Percentiles rank a stretch among this genome's conserved stretches.
Conservation (phyloP, 2,329 filamentous ascomycete species). For the Rutstroemia sp. region DNA sequence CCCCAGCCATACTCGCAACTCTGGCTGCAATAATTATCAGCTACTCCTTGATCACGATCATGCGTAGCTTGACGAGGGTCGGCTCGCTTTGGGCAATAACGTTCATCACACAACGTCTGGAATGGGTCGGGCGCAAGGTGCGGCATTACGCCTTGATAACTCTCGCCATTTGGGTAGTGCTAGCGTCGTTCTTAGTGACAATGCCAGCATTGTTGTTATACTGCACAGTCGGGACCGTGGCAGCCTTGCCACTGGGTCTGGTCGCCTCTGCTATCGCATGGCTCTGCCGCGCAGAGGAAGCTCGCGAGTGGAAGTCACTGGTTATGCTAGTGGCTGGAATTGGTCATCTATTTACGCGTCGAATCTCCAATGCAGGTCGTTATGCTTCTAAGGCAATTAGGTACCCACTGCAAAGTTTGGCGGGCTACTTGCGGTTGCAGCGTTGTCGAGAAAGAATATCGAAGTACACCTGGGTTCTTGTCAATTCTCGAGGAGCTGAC, state of each 20-base stretch:
- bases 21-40: neutral
- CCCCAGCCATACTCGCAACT: neutral
- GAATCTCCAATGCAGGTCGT: neutral
- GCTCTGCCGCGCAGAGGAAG: neutral
- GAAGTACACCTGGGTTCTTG: neutral
- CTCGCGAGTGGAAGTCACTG: neutral
- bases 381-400: neutral
- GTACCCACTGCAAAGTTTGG: neutral
- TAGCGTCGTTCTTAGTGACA: neutral
- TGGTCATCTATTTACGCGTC: neutral
- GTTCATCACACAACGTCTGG: neutral
- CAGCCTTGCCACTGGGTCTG: neutral
- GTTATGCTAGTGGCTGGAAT: neutral
- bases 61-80: neutral
- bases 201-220: neutral
- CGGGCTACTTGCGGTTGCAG: neutral
- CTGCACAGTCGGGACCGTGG: neutral
- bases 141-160: neutral
- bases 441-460: neutral
- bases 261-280: neutral
- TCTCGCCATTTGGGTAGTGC: neutral
- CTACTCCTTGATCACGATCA: neutral
- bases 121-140: neutral
- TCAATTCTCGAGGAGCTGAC: neutral
- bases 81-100: neutral